Percentiles rank a stretch among this genome's conserved stretches.
Conservation (phyloP, 495 filamentous ascomycete genomes). For the Penicillium verhagenii region DNA sequence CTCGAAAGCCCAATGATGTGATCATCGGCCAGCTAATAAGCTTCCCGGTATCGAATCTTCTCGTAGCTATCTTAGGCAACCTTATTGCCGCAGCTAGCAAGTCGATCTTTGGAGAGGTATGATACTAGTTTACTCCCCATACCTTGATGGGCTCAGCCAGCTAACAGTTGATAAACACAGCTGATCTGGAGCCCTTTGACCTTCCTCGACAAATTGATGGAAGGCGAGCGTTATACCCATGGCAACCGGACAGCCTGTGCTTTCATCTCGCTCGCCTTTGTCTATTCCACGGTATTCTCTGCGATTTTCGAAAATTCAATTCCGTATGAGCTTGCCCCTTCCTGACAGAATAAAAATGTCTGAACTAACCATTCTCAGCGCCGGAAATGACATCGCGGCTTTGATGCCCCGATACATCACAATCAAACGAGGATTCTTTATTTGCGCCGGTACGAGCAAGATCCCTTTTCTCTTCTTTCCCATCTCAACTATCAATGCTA, state of each 20-base stretch:
- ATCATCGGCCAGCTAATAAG: conserved; percentile 34
- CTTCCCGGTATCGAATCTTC: conserved; percentile 32
- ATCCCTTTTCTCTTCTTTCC: conserved; percentile 1
- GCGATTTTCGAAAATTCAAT: conserved; percentile 33
- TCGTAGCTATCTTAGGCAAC: conserved; percentile 23
- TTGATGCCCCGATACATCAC: conserved; percentile 30
- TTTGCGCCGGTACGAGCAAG: conserved; percentile 20
- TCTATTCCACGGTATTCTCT: conserved; percentile 26
- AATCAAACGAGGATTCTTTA: conserved; percentile 31
- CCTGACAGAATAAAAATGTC: conserved; percentile 6
- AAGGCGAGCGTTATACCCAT: conserved; percentile 25
- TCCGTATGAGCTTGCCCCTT: conserved; percentile 13
- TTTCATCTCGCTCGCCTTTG: conserved; percentile 28
- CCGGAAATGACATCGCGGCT: conserved; percentile 32
- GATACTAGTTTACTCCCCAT: too few relatives aligned
- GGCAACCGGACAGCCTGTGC: conserved; percentile 24
- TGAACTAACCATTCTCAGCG: conserved; percentile 1
- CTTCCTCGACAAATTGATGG: conserved; percentile 28
- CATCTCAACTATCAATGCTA: neutral
- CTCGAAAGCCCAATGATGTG: conserved; percentile 33
- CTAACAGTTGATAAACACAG: too few relatives aligned
- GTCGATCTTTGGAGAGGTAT: conserved; percentile 23
- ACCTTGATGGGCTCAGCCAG: too few relatives aligned
- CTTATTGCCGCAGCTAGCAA: conserved; percentile 23
- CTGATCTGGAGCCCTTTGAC: conserved; percentile 28